Percentiles rank a stretch among this genome's conserved stretches.
These are phyloP conservation scores for Bryoglossum gracile DNA, from an alignment of 495 filamentous ascomycete species.

Conservation along the genomic window DNA sequence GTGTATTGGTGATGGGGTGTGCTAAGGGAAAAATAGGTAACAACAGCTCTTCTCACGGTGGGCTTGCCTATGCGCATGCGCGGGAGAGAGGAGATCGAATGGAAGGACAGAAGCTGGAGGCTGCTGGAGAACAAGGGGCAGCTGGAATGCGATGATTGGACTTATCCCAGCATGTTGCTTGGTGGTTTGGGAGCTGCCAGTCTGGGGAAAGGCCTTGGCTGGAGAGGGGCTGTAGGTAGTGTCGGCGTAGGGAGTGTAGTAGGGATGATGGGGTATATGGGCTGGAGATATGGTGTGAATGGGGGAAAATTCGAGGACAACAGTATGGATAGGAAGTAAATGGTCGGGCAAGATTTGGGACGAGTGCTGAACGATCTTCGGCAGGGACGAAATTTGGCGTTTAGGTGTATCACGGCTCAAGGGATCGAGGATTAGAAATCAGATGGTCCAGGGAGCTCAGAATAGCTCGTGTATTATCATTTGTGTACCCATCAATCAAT, in stretches of 20 bases:
- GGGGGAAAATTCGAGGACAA: constrained; percentile 26
- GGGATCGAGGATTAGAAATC: no score
- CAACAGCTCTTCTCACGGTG: constrained; percentile 28
- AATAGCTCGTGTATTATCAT: background rate
- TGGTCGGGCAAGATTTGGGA: background rate
- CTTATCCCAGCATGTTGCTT: constrained; percentile 32
- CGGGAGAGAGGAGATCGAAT: constrained; percentile 50
- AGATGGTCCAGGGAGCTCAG: no score
- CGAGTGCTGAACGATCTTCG: background rate
- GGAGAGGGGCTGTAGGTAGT: constrained; percentile 30
- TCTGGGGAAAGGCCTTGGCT: constrained; percentile 21
- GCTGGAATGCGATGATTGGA: constrained; percentile 43
- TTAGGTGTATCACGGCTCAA: no score
- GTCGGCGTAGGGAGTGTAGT: constrained; percentile 35
- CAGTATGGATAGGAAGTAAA: background rate
- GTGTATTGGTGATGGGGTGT: background rate
- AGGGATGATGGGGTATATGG: constrained; percentile 33
- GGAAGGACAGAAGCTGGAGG: constrained; percentile 55
- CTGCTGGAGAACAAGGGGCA: constrained; percentile 47
- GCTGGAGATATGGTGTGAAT: constrained; percentile 31
- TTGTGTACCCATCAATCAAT: background rate
- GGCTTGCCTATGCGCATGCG: constrained; percentile 41
- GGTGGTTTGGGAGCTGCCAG: constrained; percentile 24
- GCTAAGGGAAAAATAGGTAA: no score
- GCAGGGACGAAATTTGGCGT: no score